A percentile compares a stretch with the other conserved stretches of the same genome.
phyloP scores from a whole-genome alignment of 2,329 filamentous ascomycete genomes.

The Lachnellula suecica region DNA sequence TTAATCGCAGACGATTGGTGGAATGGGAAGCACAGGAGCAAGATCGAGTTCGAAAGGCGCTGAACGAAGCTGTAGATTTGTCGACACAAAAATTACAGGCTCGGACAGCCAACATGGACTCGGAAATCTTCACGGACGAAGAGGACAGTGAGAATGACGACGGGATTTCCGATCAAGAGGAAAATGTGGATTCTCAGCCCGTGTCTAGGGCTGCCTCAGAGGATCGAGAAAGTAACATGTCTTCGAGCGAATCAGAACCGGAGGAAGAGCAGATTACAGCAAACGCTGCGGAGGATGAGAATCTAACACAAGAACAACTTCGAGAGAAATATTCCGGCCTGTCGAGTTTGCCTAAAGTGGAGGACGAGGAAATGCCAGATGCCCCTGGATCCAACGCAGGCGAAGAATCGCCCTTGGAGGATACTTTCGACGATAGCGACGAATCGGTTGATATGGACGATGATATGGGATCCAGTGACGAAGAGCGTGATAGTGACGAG shows the following conservation, averaged over 20 bases:
- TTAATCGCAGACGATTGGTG: conserved; percentile 58
- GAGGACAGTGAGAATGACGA: conserved; percentile 34
- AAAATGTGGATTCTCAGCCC: conserved; percentile 34
- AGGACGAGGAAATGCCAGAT: conserved; percentile 29
- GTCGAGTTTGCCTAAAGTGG: conserved; percentile 40
- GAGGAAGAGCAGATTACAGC: conserved; percentile 46
- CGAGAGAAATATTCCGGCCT: conserved; percentile 68
- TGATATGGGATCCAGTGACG: conserved; percentile 59
- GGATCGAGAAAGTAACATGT: conserved; percentile 57
- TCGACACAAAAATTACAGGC: conserved; percentile 69
- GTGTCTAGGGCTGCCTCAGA: conserved; percentile 36
- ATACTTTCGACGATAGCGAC: conserved; percentile 50
- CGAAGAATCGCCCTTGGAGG: conserved; percentile 4
- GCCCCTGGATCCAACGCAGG: not conserved
- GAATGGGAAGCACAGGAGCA: conserved; percentile 68
- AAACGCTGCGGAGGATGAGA: conserved; percentile 57
- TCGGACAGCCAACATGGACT: conserved; percentile 51
- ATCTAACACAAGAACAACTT: conserved; percentile 67
- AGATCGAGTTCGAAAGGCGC: conserved; percentile 62
- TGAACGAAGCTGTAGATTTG: conserved; percentile 71
- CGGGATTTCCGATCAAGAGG: conserved; percentile 31
- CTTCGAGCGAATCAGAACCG: conserved; percentile 60
- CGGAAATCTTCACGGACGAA: conserved; percentile 45
- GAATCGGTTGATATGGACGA: conserved; percentile 70
- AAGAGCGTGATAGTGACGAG: conserved; percentile 42